phyloP scores from a whole-genome alignment of 345 rosid species.

The Lumnitzera racemosa region DNA sequence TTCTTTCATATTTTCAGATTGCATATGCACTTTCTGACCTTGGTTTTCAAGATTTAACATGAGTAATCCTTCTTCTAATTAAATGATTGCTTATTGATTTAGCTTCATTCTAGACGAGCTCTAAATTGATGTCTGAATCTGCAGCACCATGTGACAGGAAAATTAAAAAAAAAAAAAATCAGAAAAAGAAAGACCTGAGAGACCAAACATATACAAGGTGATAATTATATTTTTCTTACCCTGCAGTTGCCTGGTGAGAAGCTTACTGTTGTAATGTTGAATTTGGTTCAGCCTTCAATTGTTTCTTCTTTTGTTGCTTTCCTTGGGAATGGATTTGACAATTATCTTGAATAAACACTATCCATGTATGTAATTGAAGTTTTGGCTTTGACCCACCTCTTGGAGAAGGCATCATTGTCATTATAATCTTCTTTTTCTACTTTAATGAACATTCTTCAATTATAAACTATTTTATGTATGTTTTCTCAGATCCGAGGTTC shows the following conservation, averaged over 20 bases:
- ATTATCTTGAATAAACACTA: no score
- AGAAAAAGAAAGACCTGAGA: not conserved
- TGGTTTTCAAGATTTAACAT: not conserved
- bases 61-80: not conserved
- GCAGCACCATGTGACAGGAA: no score
- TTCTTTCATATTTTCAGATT: no score
- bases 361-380: no score
- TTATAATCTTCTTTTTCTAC: not conserved
- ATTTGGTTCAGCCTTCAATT: not conserved
- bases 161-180: not conserved
- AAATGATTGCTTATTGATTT: no score
- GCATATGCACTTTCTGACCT: not conserved
- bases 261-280: not conserved
- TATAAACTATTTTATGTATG: slow-evolving; percentile 8
- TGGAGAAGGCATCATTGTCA: no score
- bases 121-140: no score
- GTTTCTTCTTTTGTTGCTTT: not conserved
- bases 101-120: no score
- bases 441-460: no score
- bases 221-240: not conserved
- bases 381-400: no score
- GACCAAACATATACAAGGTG: not conserved
- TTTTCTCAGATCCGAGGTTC: slow-evolving; percentile 80
- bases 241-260: no score
- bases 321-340: not conserved